A percentile compares a stretch with the other conserved stretches of the same genome.
These are phyloP conservation scores for Rhizophora mangle DNA, from an alignment of 345 rosid species.

Conservation along the genomic window DNA sequence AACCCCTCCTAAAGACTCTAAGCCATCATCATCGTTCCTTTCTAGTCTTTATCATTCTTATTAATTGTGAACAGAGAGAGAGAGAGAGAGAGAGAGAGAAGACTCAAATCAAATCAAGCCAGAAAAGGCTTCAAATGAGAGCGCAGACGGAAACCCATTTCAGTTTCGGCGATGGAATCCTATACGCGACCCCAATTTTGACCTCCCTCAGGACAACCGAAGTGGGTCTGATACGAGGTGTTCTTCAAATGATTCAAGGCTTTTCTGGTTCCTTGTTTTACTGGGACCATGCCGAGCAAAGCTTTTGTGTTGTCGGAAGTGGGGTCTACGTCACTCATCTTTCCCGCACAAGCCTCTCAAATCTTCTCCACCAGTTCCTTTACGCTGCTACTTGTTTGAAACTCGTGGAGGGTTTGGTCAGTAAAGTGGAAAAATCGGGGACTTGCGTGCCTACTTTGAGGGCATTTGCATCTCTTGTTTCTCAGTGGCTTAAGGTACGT, in stretches of 20 bases:
- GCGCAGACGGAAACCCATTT: conserved; percentile 6
- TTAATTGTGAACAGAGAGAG: too few relatives aligned
- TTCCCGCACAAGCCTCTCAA: conserved; percentile 59
- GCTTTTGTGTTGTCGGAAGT: conserved; percentile 35
- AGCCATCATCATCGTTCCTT: too few relatives aligned
- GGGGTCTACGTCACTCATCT: conserved; percentile 70
- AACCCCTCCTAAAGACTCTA: too few relatives aligned
- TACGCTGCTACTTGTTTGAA: conserved; percentile 75
- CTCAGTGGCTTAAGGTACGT: conserved; percentile 68
- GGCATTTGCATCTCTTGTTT: conserved; percentile 68
- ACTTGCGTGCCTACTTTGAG: conserved; percentile 50
- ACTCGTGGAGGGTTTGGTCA: conserved; percentile 52
- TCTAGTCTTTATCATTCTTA: too few relatives aligned
- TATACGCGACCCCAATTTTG: conserved; percentile 28
- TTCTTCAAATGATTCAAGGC: conserved; percentile 76
- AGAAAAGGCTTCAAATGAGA: too few relatives aligned
- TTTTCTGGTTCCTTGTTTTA: conserved; percentile 52
- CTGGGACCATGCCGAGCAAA: conserved; percentile 52
- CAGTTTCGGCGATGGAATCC: conserved; percentile 24
- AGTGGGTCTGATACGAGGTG: conserved; percentile 48
- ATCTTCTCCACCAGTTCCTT: conserved; percentile 52
- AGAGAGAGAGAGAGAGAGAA: too few relatives aligned
- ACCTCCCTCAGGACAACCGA: conserved; percentile 20
- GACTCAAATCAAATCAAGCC: too few relatives aligned
- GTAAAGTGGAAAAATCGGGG: conserved; percentile 26